Evolutionary conservation across 768 basidiomycete species (phyloP), one percentile per base, ranked within the genome.

Genomic region (Lanmaoa pseudosensibilis): DNA sequence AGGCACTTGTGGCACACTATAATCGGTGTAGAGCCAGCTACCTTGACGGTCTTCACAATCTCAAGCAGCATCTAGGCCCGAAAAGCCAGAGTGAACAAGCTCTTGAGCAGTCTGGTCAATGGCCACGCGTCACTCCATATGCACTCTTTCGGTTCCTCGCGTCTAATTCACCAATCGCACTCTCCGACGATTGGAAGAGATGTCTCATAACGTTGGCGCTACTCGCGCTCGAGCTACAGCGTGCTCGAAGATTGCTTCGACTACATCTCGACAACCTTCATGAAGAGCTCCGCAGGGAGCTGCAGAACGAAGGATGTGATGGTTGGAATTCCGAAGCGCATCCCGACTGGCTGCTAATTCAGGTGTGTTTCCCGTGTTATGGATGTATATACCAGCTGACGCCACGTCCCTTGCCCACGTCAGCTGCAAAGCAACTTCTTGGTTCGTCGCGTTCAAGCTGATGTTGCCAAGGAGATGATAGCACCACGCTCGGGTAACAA

Each of bases 391-490:
- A 3, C 5, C 15, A 27, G 16, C 36, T 50, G 32, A 48, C 9
- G 3, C 19, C 13, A 2, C 0, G 12, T 12, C 1, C 40, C 16
- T 43, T 10, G 12, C 13, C 13, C 7, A 25, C 4, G 38, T 46
- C 48, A 83, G 81, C 72, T 83, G 1, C 78, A 83, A 53, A 64
- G 73, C 8, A 69, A 81, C 48, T 72, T 84, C 36, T 55, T 75
- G 7, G 64, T 74, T 27, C 78, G 82, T 5, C 69, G 71, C 0
- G 60, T 82, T 16, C 83, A 84, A 55, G 65, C 66, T 0, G 49
- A 64, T 0, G 66, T 83, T 10, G 78, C 81, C 1, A 50, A 60
- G 5, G 74, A 81, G 47, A 83, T 84, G 83, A 78, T 80, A 23
- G 50, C 62, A 0, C 81, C 83, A 0, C 54, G 52, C 1, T 72